Evolutionary conservation across 108 stramenopile species (phyloP).

Genomic region (Nannochloropsis salina): DNA sequence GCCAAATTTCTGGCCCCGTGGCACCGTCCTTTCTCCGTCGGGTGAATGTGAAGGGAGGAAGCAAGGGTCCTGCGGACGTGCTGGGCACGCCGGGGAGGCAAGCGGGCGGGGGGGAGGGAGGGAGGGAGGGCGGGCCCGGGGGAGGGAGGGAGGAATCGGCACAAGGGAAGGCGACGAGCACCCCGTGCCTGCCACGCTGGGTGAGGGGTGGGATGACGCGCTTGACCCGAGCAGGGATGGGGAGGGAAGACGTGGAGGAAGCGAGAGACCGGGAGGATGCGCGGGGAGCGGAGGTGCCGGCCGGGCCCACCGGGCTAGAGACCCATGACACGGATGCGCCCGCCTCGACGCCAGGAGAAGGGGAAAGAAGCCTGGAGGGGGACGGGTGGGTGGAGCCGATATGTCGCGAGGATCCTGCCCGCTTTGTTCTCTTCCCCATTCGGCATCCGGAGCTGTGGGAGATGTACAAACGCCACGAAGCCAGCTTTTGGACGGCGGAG

Average conservation of each 20-base stretch:
- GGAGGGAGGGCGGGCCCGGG: neutral
- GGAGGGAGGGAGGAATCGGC: no score
- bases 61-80: no score
- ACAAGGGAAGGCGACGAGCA: no score
- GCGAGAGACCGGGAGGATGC: neutral
- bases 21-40: neutral
- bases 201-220: conserved; percentile 2
- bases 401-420: conserved; percentile 40
- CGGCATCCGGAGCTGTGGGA: conserved; percentile 69
- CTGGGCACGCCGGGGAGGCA: no score
- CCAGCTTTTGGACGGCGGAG: conserved; percentile 34
- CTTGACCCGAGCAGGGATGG: neutral
- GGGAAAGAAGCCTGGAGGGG: neutral
- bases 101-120: neutral
- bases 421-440: conserved; percentile 84
- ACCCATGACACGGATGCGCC: no score
- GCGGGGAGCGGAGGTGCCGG: neutral
- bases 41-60: neutral
- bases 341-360: neutral
- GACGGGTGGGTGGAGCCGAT: conserved; percentile 18
- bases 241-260: neutral
- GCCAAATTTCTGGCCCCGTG: no score
- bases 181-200: neutral
- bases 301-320: no score
- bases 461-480: conserved; percentile 32